These are phyloP conservation scores for Cyberlindnera maclurae DNA, from an alignment of 805 yeast species.

Conservation along the genomic window DNA sequence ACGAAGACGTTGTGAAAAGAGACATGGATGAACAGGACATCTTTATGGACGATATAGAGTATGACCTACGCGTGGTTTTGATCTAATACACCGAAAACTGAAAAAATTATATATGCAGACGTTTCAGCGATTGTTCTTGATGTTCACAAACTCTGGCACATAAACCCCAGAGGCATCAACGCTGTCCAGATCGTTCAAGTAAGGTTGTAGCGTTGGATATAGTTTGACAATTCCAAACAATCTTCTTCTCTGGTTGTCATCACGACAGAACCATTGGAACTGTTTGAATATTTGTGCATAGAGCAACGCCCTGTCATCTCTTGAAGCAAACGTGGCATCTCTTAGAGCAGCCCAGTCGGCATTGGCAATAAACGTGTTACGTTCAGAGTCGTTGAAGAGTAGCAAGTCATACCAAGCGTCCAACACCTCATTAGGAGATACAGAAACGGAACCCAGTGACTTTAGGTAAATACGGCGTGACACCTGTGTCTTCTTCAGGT, in stretches of 20 bases:
- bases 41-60: background rate
- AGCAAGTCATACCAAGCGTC: slow-evolving; percentile 49
- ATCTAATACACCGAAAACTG: background rate
- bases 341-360: slow-evolving; percentile 84
- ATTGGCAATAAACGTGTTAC: slow-evolving; percentile 60
- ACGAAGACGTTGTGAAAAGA: slow-evolving; percentile 6
- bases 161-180: slow-evolving; percentile 10
- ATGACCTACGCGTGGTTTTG: too few relatives aligned
- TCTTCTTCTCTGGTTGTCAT: slow-evolving; percentile 11
- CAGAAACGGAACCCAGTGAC: slow-evolving; percentile 55
- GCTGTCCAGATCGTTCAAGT: slow-evolving; percentile 6
- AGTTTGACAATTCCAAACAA: slow-evolving; percentile 10
- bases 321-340: slow-evolving; percentile 49
- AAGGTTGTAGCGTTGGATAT: slow-evolving; percentile 10
- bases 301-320: slow-evolving; percentile 13
- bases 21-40: background rate
- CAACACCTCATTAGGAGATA: slow-evolving; percentile 46
- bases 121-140: slow-evolving; percentile 2
- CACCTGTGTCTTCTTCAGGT: slow-evolving; percentile 56
- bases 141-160: slow-evolving; percentile 10
- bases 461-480: slow-evolving; percentile 68
- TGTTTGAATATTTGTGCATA: slow-evolving; percentile 17
- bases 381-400: slow-evolving; percentile 41
- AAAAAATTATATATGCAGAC: background rate
- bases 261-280: slow-evolving; percentile 23